A percentile compares a stretch with the other conserved stretches of the same genome.
Evolutionary conservation across 192 early-diverging fungal species (phyloP).

Genomic region (Backusella sp.): DNA sequence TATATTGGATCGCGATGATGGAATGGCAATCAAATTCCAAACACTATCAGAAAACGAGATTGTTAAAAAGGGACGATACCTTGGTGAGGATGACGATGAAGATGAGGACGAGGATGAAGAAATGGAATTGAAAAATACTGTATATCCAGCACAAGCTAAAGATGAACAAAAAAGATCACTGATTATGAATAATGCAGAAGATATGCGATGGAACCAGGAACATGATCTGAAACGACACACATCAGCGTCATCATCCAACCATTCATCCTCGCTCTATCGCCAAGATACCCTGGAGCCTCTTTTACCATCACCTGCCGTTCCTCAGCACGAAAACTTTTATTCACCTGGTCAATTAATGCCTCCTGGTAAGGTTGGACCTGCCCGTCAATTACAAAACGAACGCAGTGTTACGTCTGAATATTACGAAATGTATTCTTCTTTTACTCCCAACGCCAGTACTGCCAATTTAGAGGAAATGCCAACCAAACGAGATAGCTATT

Average conservation of each 20-base stretch:
- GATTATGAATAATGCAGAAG: neutral
- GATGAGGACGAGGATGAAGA: neutral
- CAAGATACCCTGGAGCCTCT: neutral
- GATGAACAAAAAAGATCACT: neutral
- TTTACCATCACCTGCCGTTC: neutral
- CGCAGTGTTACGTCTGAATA: conserved; percentile 18
- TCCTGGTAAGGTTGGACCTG: neutral
- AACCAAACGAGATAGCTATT: neutral
- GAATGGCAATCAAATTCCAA: conserved; percentile 14
- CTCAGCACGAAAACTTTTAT: neutral
- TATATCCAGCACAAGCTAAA: neutral
- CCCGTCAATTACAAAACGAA: neutral
- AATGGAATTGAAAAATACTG: neutral
- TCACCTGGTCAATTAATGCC: neutral
- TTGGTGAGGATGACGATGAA: conserved; percentile 1
- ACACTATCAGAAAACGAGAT: conserved; percentile 13
- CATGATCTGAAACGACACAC: neutral
- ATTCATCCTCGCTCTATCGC: neutral
- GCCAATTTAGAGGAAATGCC: neutral
- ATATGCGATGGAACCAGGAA: conserved; percentile 6
- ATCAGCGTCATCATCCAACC: neutral
- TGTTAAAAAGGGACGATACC: conserved; percentile 1
- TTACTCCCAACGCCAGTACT: neutral
- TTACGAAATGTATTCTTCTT: conserved; percentile 17
- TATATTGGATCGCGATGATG: conserved; percentile 4